Evolutionary conservation across 495 filamentous ascomycete species (phyloP).

Genomic region (Halenospora varia): DNA sequence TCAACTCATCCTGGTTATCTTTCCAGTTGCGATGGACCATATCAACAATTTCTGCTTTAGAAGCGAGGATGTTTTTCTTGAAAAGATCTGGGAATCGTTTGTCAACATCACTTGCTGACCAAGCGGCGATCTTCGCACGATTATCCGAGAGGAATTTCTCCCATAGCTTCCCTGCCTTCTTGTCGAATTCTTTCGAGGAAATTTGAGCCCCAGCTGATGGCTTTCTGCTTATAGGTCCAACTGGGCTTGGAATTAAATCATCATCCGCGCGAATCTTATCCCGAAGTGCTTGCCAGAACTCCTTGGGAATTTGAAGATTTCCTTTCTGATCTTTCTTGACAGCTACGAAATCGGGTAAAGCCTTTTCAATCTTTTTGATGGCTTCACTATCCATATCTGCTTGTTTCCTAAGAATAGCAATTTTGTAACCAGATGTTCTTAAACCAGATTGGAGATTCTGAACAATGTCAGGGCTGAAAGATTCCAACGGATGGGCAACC

Average conservation of each 20-base stretch:
- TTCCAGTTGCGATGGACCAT: constrained; percentile 19
- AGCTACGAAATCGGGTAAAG: constrained; percentile 35
- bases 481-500: constrained; percentile 11
- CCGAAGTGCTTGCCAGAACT: constrained; percentile 52
- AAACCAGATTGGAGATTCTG: constrained; percentile 30
- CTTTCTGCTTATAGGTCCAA: background rate
- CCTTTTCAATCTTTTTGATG: constrained; percentile 24
- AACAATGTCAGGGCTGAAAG: constrained; percentile 19
- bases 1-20: constrained; percentile 24
- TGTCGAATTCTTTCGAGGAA: constrained; percentile 1
- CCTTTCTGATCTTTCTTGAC: constrained; percentile 37
- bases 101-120: constrained; percentile 9
- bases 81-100: constrained; percentile 10
- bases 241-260: background rate
- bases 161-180: constrained; percentile 8
- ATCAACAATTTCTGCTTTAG: constrained; percentile 17
- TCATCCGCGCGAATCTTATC: constrained; percentile 19
- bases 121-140: constrained; percentile 4
- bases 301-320: constrained; percentile 40
- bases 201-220: background rate
- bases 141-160: constrained; percentile 13
- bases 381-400: constrained; percentile 23
- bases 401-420: constrained; percentile 16
- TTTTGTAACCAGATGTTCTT: constrained; percentile 29
- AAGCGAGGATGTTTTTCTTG: constrained; percentile 9